A percentile compares a stretch with the other conserved stretches of the same genome.
Conservation (phyloP, 1,284 basidiomycete species). For the Athelia sp. region DNA sequence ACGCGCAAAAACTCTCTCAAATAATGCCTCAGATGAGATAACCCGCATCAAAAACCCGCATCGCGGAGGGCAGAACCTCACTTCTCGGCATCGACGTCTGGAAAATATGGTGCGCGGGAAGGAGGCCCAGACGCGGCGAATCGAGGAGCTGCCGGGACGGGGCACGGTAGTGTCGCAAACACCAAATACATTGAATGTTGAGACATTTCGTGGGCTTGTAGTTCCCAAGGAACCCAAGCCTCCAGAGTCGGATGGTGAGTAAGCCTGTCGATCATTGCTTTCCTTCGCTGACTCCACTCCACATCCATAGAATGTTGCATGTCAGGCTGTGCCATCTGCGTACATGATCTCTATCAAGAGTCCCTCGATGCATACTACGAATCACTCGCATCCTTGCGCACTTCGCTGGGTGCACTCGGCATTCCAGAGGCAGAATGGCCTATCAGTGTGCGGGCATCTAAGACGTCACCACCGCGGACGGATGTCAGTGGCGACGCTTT, state of each 20-base stretch:
- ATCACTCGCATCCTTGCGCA: slow-evolving; percentile 46
- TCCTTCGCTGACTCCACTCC: slow-evolving; percentile 1
- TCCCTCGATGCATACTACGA: slow-evolving; percentile 63
- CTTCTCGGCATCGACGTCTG: slow-evolving; percentile 46
- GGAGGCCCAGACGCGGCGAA: slow-evolving; percentile 28
- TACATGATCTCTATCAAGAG: slow-evolving; percentile 84
- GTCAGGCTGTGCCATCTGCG: slow-evolving; percentile 87
- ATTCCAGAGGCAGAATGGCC: slow-evolving; percentile 71
- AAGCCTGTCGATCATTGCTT: background rate
- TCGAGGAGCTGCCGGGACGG: slow-evolving; percentile 17
- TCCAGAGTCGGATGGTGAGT: slow-evolving; percentile 62
- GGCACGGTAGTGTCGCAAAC: slow-evolving; percentile 2
- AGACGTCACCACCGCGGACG: slow-evolving; percentile 15
- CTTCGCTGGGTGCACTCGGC: slow-evolving; percentile 39
- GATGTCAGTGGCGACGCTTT: slow-evolving; percentile 50
- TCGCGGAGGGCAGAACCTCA: slow-evolving; percentile 43
- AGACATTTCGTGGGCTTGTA: slow-evolving; percentile 48
- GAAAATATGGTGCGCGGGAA: slow-evolving; percentile 51
- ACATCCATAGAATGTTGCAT: slow-evolving; percentile 75
- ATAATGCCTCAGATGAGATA: background rate
- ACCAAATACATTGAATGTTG: slow-evolving; percentile 3
- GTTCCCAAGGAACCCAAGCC: slow-evolving; percentile 56
- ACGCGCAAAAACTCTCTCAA: background rate
- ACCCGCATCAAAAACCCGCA: background rate
- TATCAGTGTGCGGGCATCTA: slow-evolving; percentile 23